Conservation (phyloP, 2,329 filamentous ascomycete genomes). For the Parastagonospora nodorum region DNA sequence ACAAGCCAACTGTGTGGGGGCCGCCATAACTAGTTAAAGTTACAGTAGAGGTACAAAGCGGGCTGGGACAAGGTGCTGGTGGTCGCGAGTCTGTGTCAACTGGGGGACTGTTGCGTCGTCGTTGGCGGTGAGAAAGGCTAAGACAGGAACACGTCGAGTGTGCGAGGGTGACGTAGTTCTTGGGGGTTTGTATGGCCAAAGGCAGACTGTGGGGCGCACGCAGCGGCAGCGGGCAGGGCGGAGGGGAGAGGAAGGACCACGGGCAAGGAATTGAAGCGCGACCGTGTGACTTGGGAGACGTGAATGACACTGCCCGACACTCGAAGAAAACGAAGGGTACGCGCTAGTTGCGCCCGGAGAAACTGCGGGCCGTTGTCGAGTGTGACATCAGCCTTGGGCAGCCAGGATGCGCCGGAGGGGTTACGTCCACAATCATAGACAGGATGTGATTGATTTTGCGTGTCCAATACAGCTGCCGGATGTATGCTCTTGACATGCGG, state of each 20-base stretch:
- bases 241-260: conserved; percentile 16
- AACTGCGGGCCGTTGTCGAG: conserved; percentile 20
- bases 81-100: conserved; percentile 39
- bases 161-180: conserved; percentile 34
- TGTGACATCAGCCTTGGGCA: conserved; percentile 8
- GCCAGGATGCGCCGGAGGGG: no score
- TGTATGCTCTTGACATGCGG: no score
- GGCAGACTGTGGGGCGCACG: conserved; percentile 39
- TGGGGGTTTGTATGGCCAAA: conserved; percentile 20
- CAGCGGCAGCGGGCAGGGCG: conserved; percentile 34
- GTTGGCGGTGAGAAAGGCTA: conserved; percentile 38
- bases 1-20: conserved; percentile 92
- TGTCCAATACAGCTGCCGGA: no score
- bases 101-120: conserved; percentile 18
- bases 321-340: conserved; percentile 27
- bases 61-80: conserved; percentile 36
- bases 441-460: no score
- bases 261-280: conserved; percentile 27
- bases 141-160: conserved; percentile 36
- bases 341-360: conserved; percentile 25
- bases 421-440: no score
- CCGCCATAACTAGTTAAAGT: conserved; percentile 94
- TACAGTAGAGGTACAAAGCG: conserved; percentile 60
- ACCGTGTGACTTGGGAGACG: conserved; percentile 26
- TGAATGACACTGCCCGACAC: conserved; percentile 5